Percentiles rank a stretch among this genome's conserved stretches.
phyloP scores from a whole-genome alignment of 169 alveolate genomes.

The Fabrea salina region DNA sequence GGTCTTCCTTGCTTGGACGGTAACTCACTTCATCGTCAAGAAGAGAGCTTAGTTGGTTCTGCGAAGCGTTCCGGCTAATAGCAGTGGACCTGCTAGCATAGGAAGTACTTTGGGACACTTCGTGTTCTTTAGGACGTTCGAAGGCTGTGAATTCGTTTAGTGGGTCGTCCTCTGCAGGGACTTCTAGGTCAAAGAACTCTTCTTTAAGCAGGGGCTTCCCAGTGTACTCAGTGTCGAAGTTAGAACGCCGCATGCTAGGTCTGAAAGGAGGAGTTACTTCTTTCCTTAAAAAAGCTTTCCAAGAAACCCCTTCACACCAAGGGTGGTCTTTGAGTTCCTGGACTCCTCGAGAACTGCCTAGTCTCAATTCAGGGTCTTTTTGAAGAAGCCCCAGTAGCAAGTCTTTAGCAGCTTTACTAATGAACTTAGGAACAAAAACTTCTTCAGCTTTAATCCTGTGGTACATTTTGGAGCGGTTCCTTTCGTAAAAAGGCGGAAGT shows the following conservation, averaged over 20 bases:
- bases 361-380: constrained; percentile 67
- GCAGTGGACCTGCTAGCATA: background rate
- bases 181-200: background rate
- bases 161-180: too few species aligned
- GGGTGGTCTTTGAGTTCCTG: constrained; percentile 71
- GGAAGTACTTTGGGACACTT: background rate
- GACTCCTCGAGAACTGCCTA: constrained; percentile 57
- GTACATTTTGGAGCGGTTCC: constrained; percentile 19
- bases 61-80: background rate
- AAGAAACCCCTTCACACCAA: constrained; percentile 60
- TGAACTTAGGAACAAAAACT: constrained; percentile 37
- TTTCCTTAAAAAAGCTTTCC: constrained; percentile 53
- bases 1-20: background rate
- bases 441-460: constrained; percentile 28
- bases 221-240: constrained; percentile 45
- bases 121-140: background rate
- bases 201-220: background rate
- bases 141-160: too few species aligned
- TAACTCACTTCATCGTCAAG: too few species aligned
- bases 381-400: constrained; percentile 52
- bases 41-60: background rate
- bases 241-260: constrained; percentile 45
- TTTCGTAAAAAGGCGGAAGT: constrained; percentile 60
- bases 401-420: constrained; percentile 40
- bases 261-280: constrained; percentile 66